Percentiles rank a stretch among this genome's conserved stretches.
These are phyloP conservation scores for Marvania coccoides DNA, from an alignment of 139 green algal species.

Conservation along the genomic window DNA sequence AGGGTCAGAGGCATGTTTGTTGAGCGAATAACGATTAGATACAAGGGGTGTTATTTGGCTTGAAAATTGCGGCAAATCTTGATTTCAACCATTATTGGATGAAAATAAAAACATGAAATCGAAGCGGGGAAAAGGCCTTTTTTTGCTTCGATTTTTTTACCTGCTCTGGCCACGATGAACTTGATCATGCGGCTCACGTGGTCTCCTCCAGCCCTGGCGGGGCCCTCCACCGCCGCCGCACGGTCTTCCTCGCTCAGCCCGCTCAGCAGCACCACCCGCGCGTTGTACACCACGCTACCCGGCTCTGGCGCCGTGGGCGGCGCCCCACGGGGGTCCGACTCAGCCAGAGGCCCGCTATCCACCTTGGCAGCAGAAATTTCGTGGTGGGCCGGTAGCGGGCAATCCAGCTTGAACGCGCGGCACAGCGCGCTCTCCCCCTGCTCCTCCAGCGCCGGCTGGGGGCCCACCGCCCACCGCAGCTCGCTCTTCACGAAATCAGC, in stretches of 20 bases:
- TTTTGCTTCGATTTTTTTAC: background rate
- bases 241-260: conserved; percentile 30
- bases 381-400: background rate
- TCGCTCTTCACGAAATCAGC: background rate
- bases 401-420: background rate
- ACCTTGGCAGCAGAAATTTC: background rate
- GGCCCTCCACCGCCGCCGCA: conserved; percentile 26
- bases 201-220: conserved; percentile 7
- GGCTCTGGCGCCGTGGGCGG: background rate
- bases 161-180: conserved; percentile 45
- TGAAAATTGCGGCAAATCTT: background rate
- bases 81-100: background rate
- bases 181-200: conserved; percentile 41
- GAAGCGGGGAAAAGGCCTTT: background rate
- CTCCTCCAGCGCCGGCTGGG: background rate
- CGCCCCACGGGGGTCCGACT: background rate
- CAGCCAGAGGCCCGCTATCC: background rate
- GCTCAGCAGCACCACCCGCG: conserved; percentile 49
- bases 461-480: background rate
- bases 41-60: background rate
- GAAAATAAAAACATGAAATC: background rate
- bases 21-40: background rate
- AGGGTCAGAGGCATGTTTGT: no score
- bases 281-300: background rate
- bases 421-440: background rate